Conservation (phyloP, 2,329 filamentous ascomycete genomes). For the Phyllosticta paracitricarpa region DNA sequence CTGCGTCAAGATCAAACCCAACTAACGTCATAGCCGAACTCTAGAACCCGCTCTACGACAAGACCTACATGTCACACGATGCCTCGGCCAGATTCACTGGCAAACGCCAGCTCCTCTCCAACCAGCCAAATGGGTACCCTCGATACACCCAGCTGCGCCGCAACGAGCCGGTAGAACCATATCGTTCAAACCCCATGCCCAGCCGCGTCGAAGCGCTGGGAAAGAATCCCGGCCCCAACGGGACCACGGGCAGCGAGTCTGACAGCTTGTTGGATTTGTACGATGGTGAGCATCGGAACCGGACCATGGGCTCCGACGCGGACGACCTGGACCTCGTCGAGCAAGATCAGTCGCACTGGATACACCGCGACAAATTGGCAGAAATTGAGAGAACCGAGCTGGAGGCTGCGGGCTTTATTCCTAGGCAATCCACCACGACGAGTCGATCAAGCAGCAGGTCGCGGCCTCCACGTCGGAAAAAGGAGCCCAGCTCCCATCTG, state of each 20-base stretch:
- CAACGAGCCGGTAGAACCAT: constrained; percentile 22
- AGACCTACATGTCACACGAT: constrained; percentile 28
- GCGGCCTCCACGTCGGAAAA: constrained; percentile 24
- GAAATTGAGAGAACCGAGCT: constrained; percentile 73
- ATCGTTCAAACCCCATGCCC: constrained; percentile 22
- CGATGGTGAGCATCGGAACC: constrained; percentile 14
- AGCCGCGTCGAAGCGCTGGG: constrained; percentile 22
- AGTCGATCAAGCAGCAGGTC: constrained; percentile 29
- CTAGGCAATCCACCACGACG: constrained; percentile 18
- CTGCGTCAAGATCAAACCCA: constrained; percentile 16
- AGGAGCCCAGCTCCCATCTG: constrained; percentile 24
- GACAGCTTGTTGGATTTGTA: constrained; percentile 40
- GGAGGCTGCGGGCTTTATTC: constrained; percentile 61
- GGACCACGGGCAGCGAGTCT: constrained; percentile 32
- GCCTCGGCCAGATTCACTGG: constrained; percentile 15
- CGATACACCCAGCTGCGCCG: constrained; percentile 17
- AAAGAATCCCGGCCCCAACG: constrained; percentile 22
- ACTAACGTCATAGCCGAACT: constrained; percentile 5
- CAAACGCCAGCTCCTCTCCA: constrained; percentile 24
- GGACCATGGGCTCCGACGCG: background rate
- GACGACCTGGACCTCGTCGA: background rate
- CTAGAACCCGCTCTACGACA: constrained; percentile 19
- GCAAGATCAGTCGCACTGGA: constrained; percentile 48
- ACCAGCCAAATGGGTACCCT: constrained; percentile 25
- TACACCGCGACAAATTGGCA: constrained; percentile 74